Conservation (phyloP, 2,329 filamentous ascomycete species). For the Microcyclospora tardicrescens region DNA sequence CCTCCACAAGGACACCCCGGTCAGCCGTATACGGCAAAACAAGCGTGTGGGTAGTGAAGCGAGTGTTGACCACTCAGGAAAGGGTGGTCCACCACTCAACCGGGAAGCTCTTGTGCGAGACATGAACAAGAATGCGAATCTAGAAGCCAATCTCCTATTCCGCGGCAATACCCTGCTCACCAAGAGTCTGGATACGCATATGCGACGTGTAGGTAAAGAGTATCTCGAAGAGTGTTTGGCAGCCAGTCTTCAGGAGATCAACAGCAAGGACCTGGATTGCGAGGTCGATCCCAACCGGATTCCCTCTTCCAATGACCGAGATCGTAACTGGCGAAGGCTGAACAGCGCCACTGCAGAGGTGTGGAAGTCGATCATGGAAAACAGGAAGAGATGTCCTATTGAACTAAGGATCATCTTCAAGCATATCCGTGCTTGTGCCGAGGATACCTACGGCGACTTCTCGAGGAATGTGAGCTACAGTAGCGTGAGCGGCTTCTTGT, state of each 20-base stretch:
- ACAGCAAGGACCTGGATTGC: constrained; percentile 79
- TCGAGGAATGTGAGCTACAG: constrained; percentile 81
- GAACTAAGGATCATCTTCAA: constrained; percentile 78
- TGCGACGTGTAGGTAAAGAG: constrained; percentile 85
- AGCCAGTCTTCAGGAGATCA: constrained; percentile 80
- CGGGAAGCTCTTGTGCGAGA: constrained; percentile 62
- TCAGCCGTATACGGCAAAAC: constrained; percentile 54
- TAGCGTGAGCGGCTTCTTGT: constrained; percentile 87
- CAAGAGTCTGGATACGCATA: constrained; percentile 86
- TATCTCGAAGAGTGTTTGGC: constrained; percentile 78
- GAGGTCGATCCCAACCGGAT: constrained; percentile 87
- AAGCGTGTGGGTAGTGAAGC: constrained; percentile 55
- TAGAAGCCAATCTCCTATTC: constrained; percentile 90
- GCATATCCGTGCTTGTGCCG: constrained; percentile 82
- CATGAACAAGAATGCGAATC: constrained; percentile 63
- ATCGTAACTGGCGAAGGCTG: constrained; percentile 70
- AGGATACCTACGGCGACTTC: constrained; percentile 89
- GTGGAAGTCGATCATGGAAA: constrained; percentile 70
- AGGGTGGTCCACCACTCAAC: constrained; percentile 34
- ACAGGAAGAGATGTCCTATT: constrained; percentile 61
- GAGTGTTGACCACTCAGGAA: constrained; percentile 40
- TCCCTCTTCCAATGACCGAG: constrained; percentile 52
- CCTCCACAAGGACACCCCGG: constrained; percentile 65
- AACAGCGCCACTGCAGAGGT: constrained; percentile 66
- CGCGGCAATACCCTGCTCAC: constrained; percentile 89